Evolutionary conservation across 371 early-diverging fungal species (phyloP), one percentile per base, ranked within the genome.

Genomic region (Saksenaea oblongispora): DNA sequence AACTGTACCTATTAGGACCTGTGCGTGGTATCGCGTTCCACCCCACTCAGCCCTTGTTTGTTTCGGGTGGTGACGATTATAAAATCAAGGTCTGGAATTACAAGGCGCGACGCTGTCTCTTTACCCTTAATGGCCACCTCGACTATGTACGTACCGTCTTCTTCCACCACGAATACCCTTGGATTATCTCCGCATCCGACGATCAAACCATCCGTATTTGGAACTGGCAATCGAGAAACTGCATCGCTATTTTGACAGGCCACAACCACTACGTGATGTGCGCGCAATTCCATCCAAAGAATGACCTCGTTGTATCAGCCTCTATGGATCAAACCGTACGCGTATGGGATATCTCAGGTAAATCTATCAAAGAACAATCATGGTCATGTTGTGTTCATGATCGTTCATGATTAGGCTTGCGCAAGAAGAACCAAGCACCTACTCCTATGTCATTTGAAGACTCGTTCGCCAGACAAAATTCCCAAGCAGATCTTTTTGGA

Each of bases 191-290:
- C 63, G 91, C 96, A 35, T 97, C 98, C 17, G 99, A 99, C 72
- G 99, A 99, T 76, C 98, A 98, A 75, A 99, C 99, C 17, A 96
- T 99, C 66, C 93, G 98, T 64, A 95, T 99, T 62, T 99, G 98
- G 98, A 99, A 99, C 84, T 99, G 99, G 96, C 98, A 99, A 80
- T 96, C 97, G n/a, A 86, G 98, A 59, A 94, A 91, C 75, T 96
- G 97, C 74, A 92, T 99, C 58, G 94, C 96, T 37, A 93, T 97
- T 51, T 85, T 99, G 56, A 96, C 98, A 3, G 99, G 99, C 1
- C 99, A 99, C 80, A 97, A 96, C 70, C 99, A 99, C 80, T 99
- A 99, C 78, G 98, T 99, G n/a, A 99, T 99, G 99, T 89, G 91
- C 62, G 99, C 98, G 3, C 90, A 92, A 73, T 99, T 99, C 85